A percentile compares a stretch with the other conserved stretches of the same genome.
These are phyloP conservation scores for Blastobotrys ciferrii DNA, from an alignment of 1,139 yeast species.

Conservation along the genomic window DNA sequence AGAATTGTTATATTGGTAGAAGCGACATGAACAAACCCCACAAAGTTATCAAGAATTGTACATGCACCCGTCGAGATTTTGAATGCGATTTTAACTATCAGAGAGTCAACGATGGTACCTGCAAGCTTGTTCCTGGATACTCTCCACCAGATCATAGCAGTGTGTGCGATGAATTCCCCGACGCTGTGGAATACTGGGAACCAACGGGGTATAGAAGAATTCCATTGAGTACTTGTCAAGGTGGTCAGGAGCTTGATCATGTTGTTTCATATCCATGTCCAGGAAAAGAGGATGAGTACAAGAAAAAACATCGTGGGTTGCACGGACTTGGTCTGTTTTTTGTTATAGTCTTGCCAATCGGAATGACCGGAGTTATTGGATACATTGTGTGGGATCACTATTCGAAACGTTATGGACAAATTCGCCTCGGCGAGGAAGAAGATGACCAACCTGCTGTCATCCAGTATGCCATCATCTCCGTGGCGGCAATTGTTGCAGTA, in stretches of 20 bases:
- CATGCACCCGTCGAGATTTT: slow-evolving; percentile 82
- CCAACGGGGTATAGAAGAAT: slow-evolving; percentile 80
- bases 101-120: slow-evolving; percentile 75
- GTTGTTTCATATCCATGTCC: slow-evolving; percentile 79
- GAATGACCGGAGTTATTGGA: slow-evolving; percentile 54
- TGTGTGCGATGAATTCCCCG: slow-evolving; percentile 57
- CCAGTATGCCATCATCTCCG: slow-evolving; percentile 29
- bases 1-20: slow-evolving; percentile 75
- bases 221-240: slow-evolving; percentile 71
- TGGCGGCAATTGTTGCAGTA: slow-evolving; percentile 36
- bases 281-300: slow-evolving; percentile 71
- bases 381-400: slow-evolving; percentile 83
- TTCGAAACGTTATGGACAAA: slow-evolving; percentile 78
- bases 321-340: slow-evolving; percentile 54
- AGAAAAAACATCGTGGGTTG: slow-evolving; percentile 54
- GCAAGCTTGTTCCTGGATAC: slow-evolving; percentile 74
- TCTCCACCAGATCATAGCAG: slow-evolving; percentile 63
- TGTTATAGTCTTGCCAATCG: slow-evolving; percentile 57
- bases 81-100: slow-evolving; percentile 91
- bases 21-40: slow-evolving; percentile 52
- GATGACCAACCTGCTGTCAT: slow-evolving; percentile 28
- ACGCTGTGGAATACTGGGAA: slow-evolving; percentile 63
- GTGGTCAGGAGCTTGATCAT: slow-evolving; percentile 67
- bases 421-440: slow-evolving; percentile 77
- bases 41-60: slow-evolving; percentile 62